Evolutionary conservation across 2,329 filamentous ascomycete species (phyloP), one percentile per base, ranked within the genome.

Genomic region (Lasiodiplodia sp.): DNA sequence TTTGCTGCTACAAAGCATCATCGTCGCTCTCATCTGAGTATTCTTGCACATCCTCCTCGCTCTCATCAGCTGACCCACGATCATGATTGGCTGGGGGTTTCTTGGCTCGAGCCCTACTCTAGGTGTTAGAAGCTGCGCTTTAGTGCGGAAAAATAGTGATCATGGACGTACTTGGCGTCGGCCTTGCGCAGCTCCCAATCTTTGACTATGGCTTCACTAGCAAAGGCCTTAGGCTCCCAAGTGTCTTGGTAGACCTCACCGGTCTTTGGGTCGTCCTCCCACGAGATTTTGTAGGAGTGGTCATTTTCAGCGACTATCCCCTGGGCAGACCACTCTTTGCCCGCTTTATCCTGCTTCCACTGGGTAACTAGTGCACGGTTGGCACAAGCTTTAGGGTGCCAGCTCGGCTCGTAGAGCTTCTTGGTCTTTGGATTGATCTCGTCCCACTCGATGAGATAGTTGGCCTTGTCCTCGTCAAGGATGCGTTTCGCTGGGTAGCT

Each of bases 371-470:
- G 75, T 16, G 69, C 60, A 18, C 73, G 68, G 65, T 76, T 82
- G 5, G 77, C 77, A 73, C 76, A 73, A 3, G 52, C 63, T 49
- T 81, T 80, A 0, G 76, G 79, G 65, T 83, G 86, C 88, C 88
- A 90, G 60, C 78, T 84, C 11, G 83, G 83, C 4, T 77, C 69
- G 73, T 84, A 89, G 1, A 71, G 70, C 70, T 83, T 74, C n/a
- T 85, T 86, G 40, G 85, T 86, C 2, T 72, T 70, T 21, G 81
- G 77, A 72, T 88, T 78, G 3, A 21, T 28, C 68, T 85, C 83
- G 57, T 81, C 83, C 88, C 88, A 90, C 72, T 88, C 83, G 66
- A 90, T 83, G 3, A 82, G 74, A 71, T 88, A 90, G 16, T 80
- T 70, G 14, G 75, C 74, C 25, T 73, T 73, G n/a, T 23, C 72